Evolutionary conservation across 345 rosid species (phyloP), one percentile per base, ranked within the genome.

Genomic region (Arabis alpina): DNA sequence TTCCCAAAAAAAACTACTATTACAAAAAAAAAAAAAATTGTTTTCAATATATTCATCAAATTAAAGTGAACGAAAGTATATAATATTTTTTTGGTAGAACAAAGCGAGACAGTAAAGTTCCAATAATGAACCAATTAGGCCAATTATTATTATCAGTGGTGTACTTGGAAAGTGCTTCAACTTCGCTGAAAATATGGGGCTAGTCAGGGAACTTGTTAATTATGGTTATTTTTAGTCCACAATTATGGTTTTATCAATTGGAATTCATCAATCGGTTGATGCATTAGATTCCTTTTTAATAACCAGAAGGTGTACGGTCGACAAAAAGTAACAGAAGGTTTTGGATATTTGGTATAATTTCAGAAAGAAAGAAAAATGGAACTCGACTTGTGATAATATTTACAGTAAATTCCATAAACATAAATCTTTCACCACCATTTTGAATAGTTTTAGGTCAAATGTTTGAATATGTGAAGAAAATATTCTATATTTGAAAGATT

Each of bases 131-230:
- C 15, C 41, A 72, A 64, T 25, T 54, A 54, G 39, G 49, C 63
- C 56, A 47, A 24, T 32, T 36, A 63, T 55, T 23, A 64, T 63
- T 16, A 72, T 10, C 32, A 63, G 12, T 43, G 42, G 52, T 44
- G 76, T 63, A 54, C 70, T 55, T 55, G 50, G 14, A 53, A 69
- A 53, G 62, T 53, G 48, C 57, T 63, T 53, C 63, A 44, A n/a
- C 47, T 55, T 43, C 39, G 9, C 76, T 63, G 55, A 72, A 63
- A 63, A 49, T 54, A 63, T 54, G 76, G 70, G 15, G 16, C 34
- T 50, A 2, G 25, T 10, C 42, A 55, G 23, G 23, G 1, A 67
- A 56, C 52, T 54, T 67, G 13, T 12, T 42, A 54, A n/a, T 12
- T 39, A 32, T 9, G 6, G 9, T 3, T 9, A 4, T 39, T 16